Evolutionary conservation across 768 basidiomycete species (phyloP).

Genomic region (Jaapia argillacea): DNA sequence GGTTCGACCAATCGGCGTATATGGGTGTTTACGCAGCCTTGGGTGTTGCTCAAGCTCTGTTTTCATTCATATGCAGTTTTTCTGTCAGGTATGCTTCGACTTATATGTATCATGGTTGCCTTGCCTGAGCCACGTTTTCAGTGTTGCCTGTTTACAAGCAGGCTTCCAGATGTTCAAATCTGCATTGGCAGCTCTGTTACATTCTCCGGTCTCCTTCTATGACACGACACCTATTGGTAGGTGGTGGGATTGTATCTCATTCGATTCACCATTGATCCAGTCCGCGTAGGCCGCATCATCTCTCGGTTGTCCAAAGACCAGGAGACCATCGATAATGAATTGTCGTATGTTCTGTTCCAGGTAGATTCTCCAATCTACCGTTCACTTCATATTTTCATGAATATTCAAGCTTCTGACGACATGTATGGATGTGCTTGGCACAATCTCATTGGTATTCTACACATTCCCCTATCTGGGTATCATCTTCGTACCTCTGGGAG

Average conservation of each 20-base stretch:
- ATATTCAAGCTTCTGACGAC: conserved; percentile 19
- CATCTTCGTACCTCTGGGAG: conserved; percentile 41
- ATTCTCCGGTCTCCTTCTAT: conserved; percentile 57
- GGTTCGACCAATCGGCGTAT: conserved; percentile 53
- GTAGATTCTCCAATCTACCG: neutral
- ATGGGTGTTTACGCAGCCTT: conserved; percentile 44
- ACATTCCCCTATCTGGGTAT: conserved; percentile 47
- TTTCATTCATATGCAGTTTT: conserved; percentile 38
- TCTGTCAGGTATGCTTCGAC: conserved; percentile 33
- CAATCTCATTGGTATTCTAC: conserved; percentile 54
- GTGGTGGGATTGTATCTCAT: conserved; percentile 8
- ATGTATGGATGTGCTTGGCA: conserved; percentile 32
- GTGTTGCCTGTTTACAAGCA: conserved; percentile 25
- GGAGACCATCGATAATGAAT: conserved; percentile 41
- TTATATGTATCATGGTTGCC: no score
- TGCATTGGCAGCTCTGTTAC: conserved; percentile 45
- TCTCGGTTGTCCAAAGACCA: conserved; percentile 54
- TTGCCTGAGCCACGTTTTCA: no score
- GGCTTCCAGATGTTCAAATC: conserved; percentile 38
- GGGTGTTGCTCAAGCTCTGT: conserved; percentile 40
- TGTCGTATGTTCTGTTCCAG: no score
- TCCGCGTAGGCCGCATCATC: conserved; percentile 37
- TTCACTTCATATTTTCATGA: neutral
- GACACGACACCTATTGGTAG: conserved; percentile 63
- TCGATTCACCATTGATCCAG: conserved; percentile 1